Percentiles rank a stretch among this genome's conserved stretches.
These are phyloP conservation scores for Fusarium liriodendri DNA, from an alignment of 2,329 filamentous ascomycete genomes.

Conservation along the genomic window DNA sequence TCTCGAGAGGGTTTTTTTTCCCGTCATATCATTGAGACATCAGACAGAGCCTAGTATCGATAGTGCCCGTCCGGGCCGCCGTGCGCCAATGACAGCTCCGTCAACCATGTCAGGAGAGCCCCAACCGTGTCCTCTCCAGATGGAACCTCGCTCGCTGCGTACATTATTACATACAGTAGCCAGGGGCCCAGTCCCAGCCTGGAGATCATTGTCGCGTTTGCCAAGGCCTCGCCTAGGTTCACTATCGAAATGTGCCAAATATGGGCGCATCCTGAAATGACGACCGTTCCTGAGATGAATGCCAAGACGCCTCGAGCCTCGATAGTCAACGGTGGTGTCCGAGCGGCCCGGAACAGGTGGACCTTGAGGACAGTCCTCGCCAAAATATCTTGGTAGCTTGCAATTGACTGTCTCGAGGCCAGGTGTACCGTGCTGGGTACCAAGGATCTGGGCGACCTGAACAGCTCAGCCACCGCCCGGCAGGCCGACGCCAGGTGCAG, in stretches of 20 bases:
- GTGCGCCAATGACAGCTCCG: slow-evolving; percentile 32
- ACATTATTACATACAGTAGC: background rate
- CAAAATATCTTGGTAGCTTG: background rate
- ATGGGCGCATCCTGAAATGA: slow-evolving; percentile 13
- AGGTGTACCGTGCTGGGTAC: slow-evolving; percentile 2
- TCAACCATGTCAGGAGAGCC: slow-evolving; percentile 37
- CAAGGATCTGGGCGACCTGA: background rate
- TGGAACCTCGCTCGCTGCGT: background rate
- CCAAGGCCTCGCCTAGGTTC: slow-evolving; percentile 9
- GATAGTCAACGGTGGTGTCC: slow-evolving; percentile 27
- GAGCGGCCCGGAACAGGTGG: slow-evolving; percentile 20
- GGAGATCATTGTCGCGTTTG: slow-evolving; percentile 14
- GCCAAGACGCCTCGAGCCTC: slow-evolving; percentile 30
- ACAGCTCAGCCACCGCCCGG: background rate
- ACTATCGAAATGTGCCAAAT: slow-evolving; percentile 1
- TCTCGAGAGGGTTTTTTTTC: background rate
- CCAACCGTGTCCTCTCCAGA: slow-evolving; percentile 7
- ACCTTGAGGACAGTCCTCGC: slow-evolving; percentile 6
- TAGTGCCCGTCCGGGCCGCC: slow-evolving; percentile 28
- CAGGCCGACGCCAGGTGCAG: slow-evolving; percentile 2
- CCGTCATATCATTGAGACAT: slow-evolving; percentile 37
- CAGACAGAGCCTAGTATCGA: slow-evolving; percentile 26
- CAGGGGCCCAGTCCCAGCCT: slow-evolving; percentile 8
- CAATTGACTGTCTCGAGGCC: background rate
- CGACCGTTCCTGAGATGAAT: slow-evolving; percentile 12